Percentiles rank a stretch among this genome's conserved stretches.
Conservation (phyloP, 2,329 filamentous ascomycete genomes). For the Emericellopsis cladophorae region DNA sequence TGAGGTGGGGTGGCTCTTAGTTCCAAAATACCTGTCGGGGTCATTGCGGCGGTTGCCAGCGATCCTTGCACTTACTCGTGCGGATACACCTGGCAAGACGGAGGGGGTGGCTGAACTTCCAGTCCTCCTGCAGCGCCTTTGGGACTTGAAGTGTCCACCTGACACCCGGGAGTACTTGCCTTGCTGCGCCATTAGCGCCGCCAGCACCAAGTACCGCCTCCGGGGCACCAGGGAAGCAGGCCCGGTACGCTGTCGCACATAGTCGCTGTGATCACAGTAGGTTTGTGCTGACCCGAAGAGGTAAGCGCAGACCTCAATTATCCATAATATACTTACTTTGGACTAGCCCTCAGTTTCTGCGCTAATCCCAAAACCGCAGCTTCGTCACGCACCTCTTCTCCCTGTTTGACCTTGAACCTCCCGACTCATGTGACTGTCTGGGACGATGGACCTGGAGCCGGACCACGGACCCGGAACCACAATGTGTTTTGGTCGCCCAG, state of each 20-base stretch:
- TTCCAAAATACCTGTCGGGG: conserved; percentile 1
- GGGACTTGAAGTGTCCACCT: not conserved
- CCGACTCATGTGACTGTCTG: no score
- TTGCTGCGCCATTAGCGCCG: not conserved
- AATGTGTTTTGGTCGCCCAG: no score
- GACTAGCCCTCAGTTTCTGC: no score
- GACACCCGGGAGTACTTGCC: not conserved
- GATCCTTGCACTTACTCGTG: conserved; percentile 3
- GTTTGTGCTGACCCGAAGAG: no score
- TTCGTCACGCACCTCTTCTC: no score
- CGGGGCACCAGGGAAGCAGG: conserved; percentile 2
- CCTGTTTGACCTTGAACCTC: no score
- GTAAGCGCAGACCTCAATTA: no score
- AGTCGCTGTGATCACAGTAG: no score
- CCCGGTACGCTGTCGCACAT: not conserved
- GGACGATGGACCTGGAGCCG: no score
- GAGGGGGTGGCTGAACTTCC: not conserved
- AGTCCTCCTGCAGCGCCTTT: not conserved
- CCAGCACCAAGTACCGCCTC: not conserved
- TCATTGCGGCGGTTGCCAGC: conserved; percentile 3
- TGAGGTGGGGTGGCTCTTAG: not conserved
- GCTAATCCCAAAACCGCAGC: no score
- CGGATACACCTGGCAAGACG: not conserved
- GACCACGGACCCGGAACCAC: no score
- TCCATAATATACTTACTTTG: no score